These are phyloP conservation scores for Rugonectria rugulosa DNA, from an alignment of 2,329 filamentous ascomycete species.

Conservation along the genomic window DNA sequence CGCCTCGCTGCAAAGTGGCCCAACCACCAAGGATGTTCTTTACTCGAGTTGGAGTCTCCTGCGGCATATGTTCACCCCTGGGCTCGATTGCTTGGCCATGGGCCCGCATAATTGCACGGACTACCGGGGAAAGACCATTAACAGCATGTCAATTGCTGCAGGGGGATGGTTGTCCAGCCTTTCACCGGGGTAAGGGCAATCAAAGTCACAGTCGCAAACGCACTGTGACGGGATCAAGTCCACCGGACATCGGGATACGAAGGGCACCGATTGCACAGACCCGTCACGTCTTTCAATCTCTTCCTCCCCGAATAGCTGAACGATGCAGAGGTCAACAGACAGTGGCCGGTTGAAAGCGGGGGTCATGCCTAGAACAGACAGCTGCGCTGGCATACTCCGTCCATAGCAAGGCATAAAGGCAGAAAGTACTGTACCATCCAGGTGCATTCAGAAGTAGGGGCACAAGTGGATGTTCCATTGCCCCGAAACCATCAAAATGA, in stretches of 20 bases:
- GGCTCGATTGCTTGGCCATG: slow-evolving; percentile 22
- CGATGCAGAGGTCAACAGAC: slow-evolving; percentile 2
- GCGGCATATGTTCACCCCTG: slow-evolving; percentile 34
- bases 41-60: slow-evolving; percentile 33
- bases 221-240: slow-evolving; percentile 22
- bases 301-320: too few relatives aligned
- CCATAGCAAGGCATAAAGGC: slow-evolving; percentile 17
- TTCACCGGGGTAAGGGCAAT: slow-evolving; percentile 27
- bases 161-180: slow-evolving; percentile 31
- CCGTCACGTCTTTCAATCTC: slow-evolving; percentile 20
- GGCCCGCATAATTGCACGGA: slow-evolving; percentile 33
- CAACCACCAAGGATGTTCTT: slow-evolving; percentile 33
- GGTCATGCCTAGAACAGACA: not conserved
- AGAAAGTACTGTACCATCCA: slow-evolving; percentile 7
- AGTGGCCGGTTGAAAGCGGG: slow-evolving; percentile 14
- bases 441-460: slow-evolving; percentile 8
- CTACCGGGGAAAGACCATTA: slow-evolving; percentile 26
- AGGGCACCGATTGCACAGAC: slow-evolving; percentile 13
- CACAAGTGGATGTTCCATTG: slow-evolving; percentile 10
- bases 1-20: slow-evolving; percentile 33
- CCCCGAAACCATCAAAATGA: too few relatives aligned
- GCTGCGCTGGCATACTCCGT: slow-evolving; percentile 16
- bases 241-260: slow-evolving; percentile 11
- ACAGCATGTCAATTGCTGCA: slow-evolving; percentile 32
- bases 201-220: slow-evolving; percentile 20